Base-by-base conservation (phyloP, 2,329 filamentous ascomycete species). In the Chrysosporium keratinophilum region DNA sequence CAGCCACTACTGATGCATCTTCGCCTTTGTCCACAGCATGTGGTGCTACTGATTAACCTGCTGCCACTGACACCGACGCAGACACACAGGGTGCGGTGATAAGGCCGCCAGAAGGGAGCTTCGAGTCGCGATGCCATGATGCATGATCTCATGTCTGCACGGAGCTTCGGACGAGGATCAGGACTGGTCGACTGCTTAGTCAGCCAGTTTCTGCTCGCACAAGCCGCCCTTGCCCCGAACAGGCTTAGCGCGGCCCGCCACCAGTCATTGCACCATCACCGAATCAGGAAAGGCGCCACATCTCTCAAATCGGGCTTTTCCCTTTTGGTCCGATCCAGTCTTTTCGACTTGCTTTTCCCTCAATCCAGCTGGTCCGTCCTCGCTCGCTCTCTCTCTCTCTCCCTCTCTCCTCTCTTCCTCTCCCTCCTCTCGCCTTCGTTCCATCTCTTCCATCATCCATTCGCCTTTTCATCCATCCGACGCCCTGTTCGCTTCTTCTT, bases 401-500 rank as follows among this genome's bases (percentile, higher is more conserved):
- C 52, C 53, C 52, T 53, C 51, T 54, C 46, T 54, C 53, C 52
- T 53, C 51, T 54, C 46, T 15, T 20, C 46, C 54, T 47, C 52
- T 43, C 51, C 59, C 47, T 51, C 49, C 44, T 46, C 56, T 37
- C 52, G 45, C 48, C 50, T 40, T 53, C 53, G 31, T 33, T 46
- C 28, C 5, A n/a, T 54, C 49, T 44, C 44, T 23, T 35, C 47
- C 43, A 19, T 48, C 42, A 48, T 44, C 43, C 54, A 19, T 39
- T 51, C 34, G 52, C 45, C 44, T 28, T 34, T 34, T 56, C 61
- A 49, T 43, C 43, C 23, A 43, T 50, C 39, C 23, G 33, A 19
- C 17, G 15, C 34, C 20, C 9, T 40, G 15, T 56, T 59, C 55
- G 55, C 57, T 48, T 57, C 61, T 56, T 56, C 57, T 58, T 57